Conservation (phyloP, 169 alveolate genomes). For the Eimeria praecox region DNA sequence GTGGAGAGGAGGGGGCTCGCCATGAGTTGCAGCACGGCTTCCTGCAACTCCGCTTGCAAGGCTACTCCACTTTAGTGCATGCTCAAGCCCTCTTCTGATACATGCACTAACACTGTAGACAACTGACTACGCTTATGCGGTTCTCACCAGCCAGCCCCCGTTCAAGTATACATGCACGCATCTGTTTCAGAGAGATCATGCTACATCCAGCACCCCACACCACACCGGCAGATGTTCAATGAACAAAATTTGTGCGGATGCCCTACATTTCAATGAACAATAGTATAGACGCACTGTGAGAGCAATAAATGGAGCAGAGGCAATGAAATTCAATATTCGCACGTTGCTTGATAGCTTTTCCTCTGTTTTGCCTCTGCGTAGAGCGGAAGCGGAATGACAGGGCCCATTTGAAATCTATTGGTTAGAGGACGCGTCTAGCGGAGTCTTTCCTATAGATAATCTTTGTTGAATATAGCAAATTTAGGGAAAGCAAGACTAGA, state of each 20-base stretch:
- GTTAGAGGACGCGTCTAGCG: not conserved
- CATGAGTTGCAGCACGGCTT: not conserved
- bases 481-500: not conserved
- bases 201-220: not conserved
- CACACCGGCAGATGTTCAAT: not conserved
- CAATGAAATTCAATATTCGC: not conserved
- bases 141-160: not conserved
- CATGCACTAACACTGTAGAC: not conserved
- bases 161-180: not conserved
- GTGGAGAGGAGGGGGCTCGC: not conserved
- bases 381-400: not conserved
- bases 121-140: not conserved
- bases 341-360: not conserved
- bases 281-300: not conserved
- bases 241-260: not conserved
- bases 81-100: not conserved
- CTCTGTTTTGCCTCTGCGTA: not conserved
- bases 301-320: not conserved
- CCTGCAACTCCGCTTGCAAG: not conserved
- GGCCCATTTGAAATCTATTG: not conserved
- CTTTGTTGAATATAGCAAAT: not conserved
- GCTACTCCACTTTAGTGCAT: not conserved
- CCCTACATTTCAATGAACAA: not conserved
- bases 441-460: not conserved
- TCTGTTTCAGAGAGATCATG: not conserved